These are phyloP conservation scores for Aegilops speltoides DNA, from an alignment of 176 grass and related monocot species.

Conservation along the genomic window DNA sequence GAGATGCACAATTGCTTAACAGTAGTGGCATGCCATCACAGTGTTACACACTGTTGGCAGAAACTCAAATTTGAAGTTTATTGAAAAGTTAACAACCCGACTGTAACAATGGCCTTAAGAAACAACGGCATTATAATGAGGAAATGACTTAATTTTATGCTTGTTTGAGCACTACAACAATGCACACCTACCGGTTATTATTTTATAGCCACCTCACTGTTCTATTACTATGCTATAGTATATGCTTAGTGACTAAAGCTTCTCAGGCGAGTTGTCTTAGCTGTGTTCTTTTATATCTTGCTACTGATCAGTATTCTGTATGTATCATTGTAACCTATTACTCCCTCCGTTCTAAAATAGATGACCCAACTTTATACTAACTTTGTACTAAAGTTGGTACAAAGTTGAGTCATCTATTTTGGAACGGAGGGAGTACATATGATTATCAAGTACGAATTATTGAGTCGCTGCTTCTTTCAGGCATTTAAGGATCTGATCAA, in stretches of 20 bases:
- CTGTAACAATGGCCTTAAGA: constrained; percentile 6
- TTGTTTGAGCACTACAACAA: neutral
- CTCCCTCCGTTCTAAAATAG: too few species aligned
- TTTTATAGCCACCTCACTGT: neutral
- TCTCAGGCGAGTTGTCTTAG: neutral
- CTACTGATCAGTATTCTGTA: neutral
- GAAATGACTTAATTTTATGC: neutral
- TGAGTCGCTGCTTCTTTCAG: constrained; percentile 25
- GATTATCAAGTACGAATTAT: constrained; percentile 2
- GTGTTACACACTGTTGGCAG: constrained; percentile 9
- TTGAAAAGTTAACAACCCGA: constrained; percentile 14
- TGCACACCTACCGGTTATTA: neutral
- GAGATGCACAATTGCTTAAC: constrained; percentile 24
- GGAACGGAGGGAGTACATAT: too few species aligned
- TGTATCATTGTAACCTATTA: neutral
- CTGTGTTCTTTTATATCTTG: neutral
- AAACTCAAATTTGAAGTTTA: constrained; percentile 7
- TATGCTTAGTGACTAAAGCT: constrained; percentile 5
- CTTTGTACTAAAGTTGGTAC: too few species aligned
- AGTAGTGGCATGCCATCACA: constrained; percentile 5
- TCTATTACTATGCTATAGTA: neutral
- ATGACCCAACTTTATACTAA: too few species aligned
- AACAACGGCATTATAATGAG: neutral
- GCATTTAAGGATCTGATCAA: constrained; percentile 42
- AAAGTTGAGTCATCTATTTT: too few species aligned